Evolutionary conservation across 441 rosid species (phyloP).

Genomic region (Melastoma candidum): DNA sequence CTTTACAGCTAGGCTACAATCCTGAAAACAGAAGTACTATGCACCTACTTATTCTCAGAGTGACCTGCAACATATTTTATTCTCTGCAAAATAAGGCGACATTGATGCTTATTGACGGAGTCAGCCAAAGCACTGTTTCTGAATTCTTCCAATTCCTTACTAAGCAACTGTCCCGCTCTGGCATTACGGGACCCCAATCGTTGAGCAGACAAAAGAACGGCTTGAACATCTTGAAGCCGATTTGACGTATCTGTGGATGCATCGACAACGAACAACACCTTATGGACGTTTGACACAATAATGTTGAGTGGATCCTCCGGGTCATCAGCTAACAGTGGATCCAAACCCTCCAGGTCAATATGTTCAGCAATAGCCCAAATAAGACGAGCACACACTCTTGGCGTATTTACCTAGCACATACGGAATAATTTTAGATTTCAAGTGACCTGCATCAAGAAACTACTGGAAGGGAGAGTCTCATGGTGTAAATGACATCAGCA

Average conservation of each 20-base stretch:
- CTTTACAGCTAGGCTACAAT: not conserved
- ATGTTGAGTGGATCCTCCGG: slow-evolving; percentile 92
- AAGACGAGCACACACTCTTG: slow-evolving; percentile 69
- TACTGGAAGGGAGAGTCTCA: too few relatives aligned
- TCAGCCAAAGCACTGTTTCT: slow-evolving; percentile 71
- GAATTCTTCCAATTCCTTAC: slow-evolving; percentile 94
- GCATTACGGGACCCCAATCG: slow-evolving; percentile 83
- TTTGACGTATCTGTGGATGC: slow-evolving; percentile 71
- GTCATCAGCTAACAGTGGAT: slow-evolving; percentile 99
- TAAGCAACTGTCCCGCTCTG: slow-evolving; percentile 75
- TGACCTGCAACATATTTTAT: slow-evolving; percentile 65
- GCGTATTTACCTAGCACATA: slow-evolving; percentile 62
- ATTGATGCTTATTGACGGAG: slow-evolving; percentile 90
- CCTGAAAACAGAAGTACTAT: not conserved
- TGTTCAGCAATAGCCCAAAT: slow-evolving; percentile 94
- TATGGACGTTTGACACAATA: slow-evolving; percentile 69
- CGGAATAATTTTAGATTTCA: slow-evolving; percentile 7
- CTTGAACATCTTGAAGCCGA: slow-evolving; percentile 94
- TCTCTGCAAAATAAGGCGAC: slow-evolving; percentile 89
- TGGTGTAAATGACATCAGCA: not conserved
- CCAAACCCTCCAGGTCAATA: slow-evolving; percentile 90
- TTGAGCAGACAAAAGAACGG: slow-evolving; percentile 84
- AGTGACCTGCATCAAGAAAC: not conserved
- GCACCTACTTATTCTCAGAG: slow-evolving; percentile 66
- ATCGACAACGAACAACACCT: slow-evolving; percentile 77